A percentile compares a stretch with the other conserved stretches of the same genome.
phyloP scores from a whole-genome alignment of 495 filamentous ascomycete species.

The Lineolata rhizophorae region DNA sequence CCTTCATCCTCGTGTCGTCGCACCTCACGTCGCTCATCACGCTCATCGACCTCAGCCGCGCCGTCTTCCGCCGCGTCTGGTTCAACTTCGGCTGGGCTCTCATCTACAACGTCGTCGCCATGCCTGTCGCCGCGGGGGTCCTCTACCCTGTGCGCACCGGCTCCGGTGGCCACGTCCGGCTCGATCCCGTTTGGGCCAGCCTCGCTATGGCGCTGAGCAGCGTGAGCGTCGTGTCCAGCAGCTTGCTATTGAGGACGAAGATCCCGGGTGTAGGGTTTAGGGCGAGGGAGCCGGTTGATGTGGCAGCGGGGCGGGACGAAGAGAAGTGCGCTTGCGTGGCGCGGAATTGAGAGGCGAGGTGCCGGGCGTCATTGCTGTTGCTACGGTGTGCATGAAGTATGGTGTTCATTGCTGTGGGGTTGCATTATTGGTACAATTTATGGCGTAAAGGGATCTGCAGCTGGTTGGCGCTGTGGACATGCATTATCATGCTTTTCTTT shows the following conservation, averaged over 20 bases:
- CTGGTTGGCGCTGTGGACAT: too few relatives aligned
- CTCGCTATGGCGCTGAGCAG: conserved; percentile 76
- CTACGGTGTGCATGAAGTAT: too few relatives aligned
- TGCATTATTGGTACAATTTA: too few relatives aligned
- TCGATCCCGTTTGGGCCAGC: conserved; percentile 72
- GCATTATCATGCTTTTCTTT: too few relatives aligned
- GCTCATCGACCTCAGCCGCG: conserved; percentile 44
- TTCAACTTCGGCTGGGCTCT: conserved; percentile 82
- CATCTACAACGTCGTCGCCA: conserved; percentile 55
- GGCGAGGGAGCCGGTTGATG: too few relatives aligned
- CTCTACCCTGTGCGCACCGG: conserved; percentile 48
- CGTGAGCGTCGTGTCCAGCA: conserved; percentile 41
- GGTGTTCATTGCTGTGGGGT: too few relatives aligned
- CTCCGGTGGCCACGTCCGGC: conserved; percentile 17
- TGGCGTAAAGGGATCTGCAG: too few relatives aligned
- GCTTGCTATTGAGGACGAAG: conserved; percentile 12
- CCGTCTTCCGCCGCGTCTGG: conserved; percentile 59
- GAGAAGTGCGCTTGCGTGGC: too few relatives aligned
- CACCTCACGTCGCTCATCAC: conserved; percentile 49
- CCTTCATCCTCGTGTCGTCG: conserved; percentile 64
- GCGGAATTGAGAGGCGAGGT: too few relatives aligned
- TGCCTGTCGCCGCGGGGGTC: conserved; percentile 68
- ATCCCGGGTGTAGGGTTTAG: conserved; percentile 14
- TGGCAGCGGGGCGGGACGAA: too few relatives aligned
- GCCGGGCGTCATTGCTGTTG: too few relatives aligned